phyloP scores from a whole-genome alignment of 2,329 filamentous ascomycete species.

The Aspergillus neotritici region DNA sequence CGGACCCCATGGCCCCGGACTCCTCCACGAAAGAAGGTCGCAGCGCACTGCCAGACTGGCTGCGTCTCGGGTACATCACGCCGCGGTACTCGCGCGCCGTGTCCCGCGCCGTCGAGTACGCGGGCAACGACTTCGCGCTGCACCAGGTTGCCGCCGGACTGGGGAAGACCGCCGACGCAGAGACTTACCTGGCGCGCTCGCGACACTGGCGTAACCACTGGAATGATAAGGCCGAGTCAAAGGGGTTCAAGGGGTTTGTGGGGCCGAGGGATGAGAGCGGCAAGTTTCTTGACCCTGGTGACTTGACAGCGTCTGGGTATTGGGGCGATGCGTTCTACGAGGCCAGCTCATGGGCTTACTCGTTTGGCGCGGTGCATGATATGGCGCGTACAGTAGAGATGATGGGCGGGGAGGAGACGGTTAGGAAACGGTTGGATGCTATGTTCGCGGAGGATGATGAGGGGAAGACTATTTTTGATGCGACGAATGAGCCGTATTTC shows the following conservation, averaged over 20 bases:
- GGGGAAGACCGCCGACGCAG: slow-evolving; percentile 46
- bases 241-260: slow-evolving; percentile 61
- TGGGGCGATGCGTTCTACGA: slow-evolving; percentile 60
- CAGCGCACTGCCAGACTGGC: slow-evolving; percentile 65
- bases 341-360: slow-evolving; percentile 60
- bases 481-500: slow-evolving; percentile 59
- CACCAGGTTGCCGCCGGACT: slow-evolving; percentile 60
- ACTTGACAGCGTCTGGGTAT: slow-evolving; percentile 56
- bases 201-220: slow-evolving; percentile 68
- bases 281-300: slow-evolving; percentile 43
- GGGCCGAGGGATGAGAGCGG: slow-evolving; percentile 53
- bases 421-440: slow-evolving; percentile 48
- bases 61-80: slow-evolving; percentile 60
- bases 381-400: slow-evolving; percentile 50
- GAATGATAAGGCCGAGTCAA: slow-evolving; percentile 53
- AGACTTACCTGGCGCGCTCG: slow-evolving; percentile 58
- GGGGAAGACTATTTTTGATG: slow-evolving; percentile 57
- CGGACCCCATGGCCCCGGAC: slow-evolving; percentile 50
- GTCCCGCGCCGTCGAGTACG: slow-evolving; percentile 61
- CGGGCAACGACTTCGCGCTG: slow-evolving; percentile 63
- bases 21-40: slow-evolving; percentile 63
- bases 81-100: slow-evolving; percentile 57
- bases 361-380: slow-evolving; percentile 65
- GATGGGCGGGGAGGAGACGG: slow-evolving; percentile 46
- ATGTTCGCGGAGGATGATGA: slow-evolving; percentile 45